phyloP scores from a whole-genome alignment of 768 basidiomycete genomes.

The Termitomyces titanicus region DNA sequence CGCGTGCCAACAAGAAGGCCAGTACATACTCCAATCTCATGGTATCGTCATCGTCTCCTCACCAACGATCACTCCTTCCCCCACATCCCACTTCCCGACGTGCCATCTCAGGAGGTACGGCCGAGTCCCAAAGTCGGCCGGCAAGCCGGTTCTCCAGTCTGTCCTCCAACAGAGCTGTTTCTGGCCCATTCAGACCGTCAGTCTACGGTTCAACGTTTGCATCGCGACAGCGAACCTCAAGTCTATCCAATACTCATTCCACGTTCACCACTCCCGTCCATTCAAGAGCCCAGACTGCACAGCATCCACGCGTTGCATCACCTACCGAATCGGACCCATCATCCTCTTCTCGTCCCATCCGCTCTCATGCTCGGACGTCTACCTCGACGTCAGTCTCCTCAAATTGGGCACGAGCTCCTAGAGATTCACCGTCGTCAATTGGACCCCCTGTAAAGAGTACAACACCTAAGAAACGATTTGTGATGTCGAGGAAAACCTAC shows the following conservation, averaged over 20 bases:
- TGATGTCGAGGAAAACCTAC: constrained; percentile 60
- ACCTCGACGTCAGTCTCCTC: constrained; percentile 41
- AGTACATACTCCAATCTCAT: constrained; percentile 39
- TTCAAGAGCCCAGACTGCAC: constrained; percentile 36
- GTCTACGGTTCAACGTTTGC: constrained; percentile 68
- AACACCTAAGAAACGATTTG: constrained; percentile 44
- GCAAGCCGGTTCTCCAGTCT: constrained; percentile 56
- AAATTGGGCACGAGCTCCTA: constrained; percentile 64
- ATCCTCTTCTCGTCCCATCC: constrained; percentile 41
- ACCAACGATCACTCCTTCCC: constrained; percentile 45
- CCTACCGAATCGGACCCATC: constrained; percentile 64
- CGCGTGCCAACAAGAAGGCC: constrained; percentile 25
- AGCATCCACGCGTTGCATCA: constrained; percentile 42
- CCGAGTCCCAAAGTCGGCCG: constrained; percentile 42
- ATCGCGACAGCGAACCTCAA: constrained; percentile 80
- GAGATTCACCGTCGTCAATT: constrained; percentile 51
- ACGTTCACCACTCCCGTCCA: constrained; percentile 34
- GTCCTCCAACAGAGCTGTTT: constrained; percentile 61
- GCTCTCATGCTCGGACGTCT: constrained; percentile 36
- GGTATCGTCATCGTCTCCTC: constrained; percentile 30
- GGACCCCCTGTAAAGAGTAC: constrained; percentile 30
- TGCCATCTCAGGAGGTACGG: constrained; percentile 41
- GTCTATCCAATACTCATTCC: constrained; percentile 42
- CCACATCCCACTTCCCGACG: constrained; percentile 44
- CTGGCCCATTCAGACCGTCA: constrained; percentile 55